Base-by-base conservation (phyloP, 148 eudicot genomes). In the Persicaria maculosa region DNA sequence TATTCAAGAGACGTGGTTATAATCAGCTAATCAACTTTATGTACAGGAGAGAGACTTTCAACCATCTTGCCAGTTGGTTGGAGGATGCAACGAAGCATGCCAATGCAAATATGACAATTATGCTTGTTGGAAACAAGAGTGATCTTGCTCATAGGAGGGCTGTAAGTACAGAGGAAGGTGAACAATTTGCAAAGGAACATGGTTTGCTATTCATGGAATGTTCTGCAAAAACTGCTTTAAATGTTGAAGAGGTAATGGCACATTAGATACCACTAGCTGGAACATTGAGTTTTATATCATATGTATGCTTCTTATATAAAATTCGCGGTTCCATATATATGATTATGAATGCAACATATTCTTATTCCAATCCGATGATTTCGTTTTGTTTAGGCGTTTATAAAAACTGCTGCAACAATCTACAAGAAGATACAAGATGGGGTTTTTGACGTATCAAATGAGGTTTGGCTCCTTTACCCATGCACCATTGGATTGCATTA, bases 71-170 rank as follows among this genome's bases (percentile, higher is more conserved):
- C 7, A 86, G 86, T 70, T 86, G 89, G 89, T 81, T 86, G 80
- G 86, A 86, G 81, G 89, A 86, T 81, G 89, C 89, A 40, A 81
- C 86, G 79, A 83, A 83, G 79, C 86, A 86, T 53, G 85, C 89
- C 9, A 82, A 84, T 81, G 80, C 86, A 25, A 86, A 86, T 81
- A 86, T 83, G 89, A 86, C 83, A 6, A 83, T 86, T 55, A 85
- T 85, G 89, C 81, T 86, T 50, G 80, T 86, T 36, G 89, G 89
- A 50, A 86, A 86, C 77, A 86, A 86, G 71, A 22, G 81, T 76
- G 89, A 86, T 78, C 83, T 86, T 46, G 72, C 89, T 80, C 86
- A 83, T 69, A 79, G 85, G 77, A 83, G 89, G 80, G 89, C 85
- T 22, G 86, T 86, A 15, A 86, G 86, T 82, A 79, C 77, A 47